Conservation (phyloP, 371 early-diverging fungal species). For the Circinella umbellata region DNA sequence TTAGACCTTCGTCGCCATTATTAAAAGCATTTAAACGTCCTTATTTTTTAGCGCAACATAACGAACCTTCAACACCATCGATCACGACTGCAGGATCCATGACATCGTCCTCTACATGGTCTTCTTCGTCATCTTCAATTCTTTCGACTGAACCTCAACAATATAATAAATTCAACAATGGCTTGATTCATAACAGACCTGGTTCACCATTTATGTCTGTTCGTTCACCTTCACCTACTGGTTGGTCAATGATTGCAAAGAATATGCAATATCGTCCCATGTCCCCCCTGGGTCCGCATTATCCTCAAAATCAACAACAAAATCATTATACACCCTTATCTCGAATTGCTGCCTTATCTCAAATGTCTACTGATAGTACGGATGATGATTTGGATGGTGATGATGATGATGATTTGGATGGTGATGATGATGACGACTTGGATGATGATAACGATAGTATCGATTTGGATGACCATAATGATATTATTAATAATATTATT, state of each 20-base stretch:
- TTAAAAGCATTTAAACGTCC: conserved; percentile 22
- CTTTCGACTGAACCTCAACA: conserved; percentile 3
- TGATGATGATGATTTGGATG: conserved; percentile 17
- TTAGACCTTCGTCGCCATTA: conserved; percentile 28
- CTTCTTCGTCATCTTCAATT: conserved; percentile 25
- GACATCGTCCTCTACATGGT: conserved; percentile 21
- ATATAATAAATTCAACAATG: not conserved
- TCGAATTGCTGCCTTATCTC: not conserved
- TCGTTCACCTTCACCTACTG: conserved; percentile 10
- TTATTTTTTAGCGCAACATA: conserved; percentile 12
- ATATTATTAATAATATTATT: conserved; percentile 10
- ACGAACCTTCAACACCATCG: conserved; percentile 11
- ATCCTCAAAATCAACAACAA: conserved; percentile 11
- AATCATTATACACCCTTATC: not conserved
- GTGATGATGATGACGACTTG: conserved; percentile 6
- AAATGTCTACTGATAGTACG: conserved; percentile 8
- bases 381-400: conserved; percentile 9
- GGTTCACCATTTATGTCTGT: conserved; percentile 8
- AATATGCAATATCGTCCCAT: conserved; percentile 1
- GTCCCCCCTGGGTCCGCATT: not conserved
- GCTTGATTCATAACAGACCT: conserved; percentile 13
- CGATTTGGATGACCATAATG: conserved; percentile 7
- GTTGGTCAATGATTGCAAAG: conserved; percentile 12
- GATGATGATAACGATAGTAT: not conserved
- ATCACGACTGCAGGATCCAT: conserved; percentile 13